These are phyloP conservation scores for Didymella exigua DNA, from an alignment of 2,329 filamentous ascomycete species.

Conservation along the genomic window DNA sequence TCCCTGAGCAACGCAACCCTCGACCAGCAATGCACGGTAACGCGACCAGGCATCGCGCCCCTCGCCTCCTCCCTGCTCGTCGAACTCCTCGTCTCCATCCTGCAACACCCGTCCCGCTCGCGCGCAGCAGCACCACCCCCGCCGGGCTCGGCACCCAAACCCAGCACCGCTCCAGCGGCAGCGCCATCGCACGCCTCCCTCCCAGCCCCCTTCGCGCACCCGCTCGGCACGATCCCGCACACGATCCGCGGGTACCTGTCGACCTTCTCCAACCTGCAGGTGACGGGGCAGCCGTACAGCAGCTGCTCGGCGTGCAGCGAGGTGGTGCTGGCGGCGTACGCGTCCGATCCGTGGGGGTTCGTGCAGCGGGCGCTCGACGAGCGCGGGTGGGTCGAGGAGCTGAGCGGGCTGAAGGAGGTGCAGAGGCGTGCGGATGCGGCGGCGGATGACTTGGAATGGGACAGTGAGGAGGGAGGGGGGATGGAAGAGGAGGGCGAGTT, in stretches of 20 bases:
- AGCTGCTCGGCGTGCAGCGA: conserved; percentile 81
- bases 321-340: conserved; percentile 71
- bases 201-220: conserved; percentile 57
- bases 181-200: conserved; percentile 36
- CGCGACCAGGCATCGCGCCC: conserved; percentile 86
- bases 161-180: conserved; percentile 16
- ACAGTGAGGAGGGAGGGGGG: conserved; percentile 50
- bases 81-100: conserved; percentile 82
- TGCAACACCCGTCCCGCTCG: conserved; percentile 67
- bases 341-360: conserved; percentile 74
- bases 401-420: conserved; percentile 75
- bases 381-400: conserved; percentile 77
- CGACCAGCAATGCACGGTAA: conserved; percentile 98
- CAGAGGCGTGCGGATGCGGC: conserved; percentile 56
- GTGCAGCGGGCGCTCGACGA: conserved; percentile 75
- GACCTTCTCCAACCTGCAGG: conserved; percentile 74
- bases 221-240: conserved; percentile 75
- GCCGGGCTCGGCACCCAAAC: conserved; percentile 8
- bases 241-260: conserved; percentile 79
- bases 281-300: conserved; percentile 76
- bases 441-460: conserved; percentile 63
- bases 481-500: conserved; percentile 63
- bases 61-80: conserved; percentile 91
- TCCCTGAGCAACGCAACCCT: conserved; percentile 93
- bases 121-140: conserved; percentile 38